A percentile compares a stretch with the other conserved stretches of the same genome.
These are phyloP conservation scores for Apiospora rasikravindrae DNA, from an alignment of 2,329 filamentous ascomycete genomes.

Conservation along the genomic window DNA sequence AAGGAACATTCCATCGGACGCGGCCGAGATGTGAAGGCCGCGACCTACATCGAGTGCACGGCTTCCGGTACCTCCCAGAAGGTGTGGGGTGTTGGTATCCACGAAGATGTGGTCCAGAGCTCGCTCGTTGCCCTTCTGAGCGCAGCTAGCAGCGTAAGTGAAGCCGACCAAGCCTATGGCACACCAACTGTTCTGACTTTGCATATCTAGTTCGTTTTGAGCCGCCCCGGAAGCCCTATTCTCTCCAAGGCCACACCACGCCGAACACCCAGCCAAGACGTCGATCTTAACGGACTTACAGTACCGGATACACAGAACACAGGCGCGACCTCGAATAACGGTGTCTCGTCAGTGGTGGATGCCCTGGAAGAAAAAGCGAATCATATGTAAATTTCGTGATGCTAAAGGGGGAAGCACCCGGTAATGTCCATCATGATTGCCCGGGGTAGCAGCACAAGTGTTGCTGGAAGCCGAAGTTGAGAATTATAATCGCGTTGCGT, in stretches of 20 bases:
- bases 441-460: not conserved
- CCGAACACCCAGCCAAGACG: constrained; percentile 45
- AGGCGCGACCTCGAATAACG: constrained; percentile 7
- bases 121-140: constrained; percentile 85
- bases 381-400: not conserved
- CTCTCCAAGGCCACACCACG: constrained; percentile 63
- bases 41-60: constrained; percentile 91
- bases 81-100: constrained; percentile 90
- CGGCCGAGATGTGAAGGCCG: constrained; percentile 86
- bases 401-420: not conserved
- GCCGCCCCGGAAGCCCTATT: constrained; percentile 71
- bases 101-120: constrained; percentile 90
- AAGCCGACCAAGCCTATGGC: not conserved
- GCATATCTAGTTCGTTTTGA: constrained; percentile 68
- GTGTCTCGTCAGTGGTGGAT: constrained; percentile 30
- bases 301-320: not conserved
- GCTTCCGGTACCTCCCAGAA: constrained; percentile 68
- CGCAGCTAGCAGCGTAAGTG: constrained; percentile 82
- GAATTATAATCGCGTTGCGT: not conserved
- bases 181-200: not conserved
- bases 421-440: not conserved
- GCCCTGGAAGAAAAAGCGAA: constrained; percentile 26
- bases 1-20: constrained; percentile 92
- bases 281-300: constrained; percentile 37
- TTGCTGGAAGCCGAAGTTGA: not conserved